These are phyloP conservation scores for Magnusiomyces clavatus DNA, from an alignment of 1,139 yeast species.

Conservation along the genomic window DNA sequence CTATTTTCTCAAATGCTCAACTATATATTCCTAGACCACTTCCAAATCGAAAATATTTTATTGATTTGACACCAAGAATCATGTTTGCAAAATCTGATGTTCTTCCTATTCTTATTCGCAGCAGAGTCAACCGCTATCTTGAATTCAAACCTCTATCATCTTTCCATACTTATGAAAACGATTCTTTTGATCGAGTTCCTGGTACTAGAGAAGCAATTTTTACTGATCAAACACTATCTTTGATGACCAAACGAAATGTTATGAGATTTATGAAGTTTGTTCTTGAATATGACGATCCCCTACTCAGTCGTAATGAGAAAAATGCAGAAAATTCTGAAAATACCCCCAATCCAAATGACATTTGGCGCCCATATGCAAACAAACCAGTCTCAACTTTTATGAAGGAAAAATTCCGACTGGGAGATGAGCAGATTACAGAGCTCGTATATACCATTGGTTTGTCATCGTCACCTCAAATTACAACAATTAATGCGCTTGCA, in stretches of 20 bases:
- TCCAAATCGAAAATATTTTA: constrained; percentile 68
- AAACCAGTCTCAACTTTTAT: constrained; percentile 54
- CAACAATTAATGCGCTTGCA: constrained; percentile 66
- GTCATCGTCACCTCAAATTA: constrained; percentile 50
- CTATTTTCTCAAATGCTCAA: constrained; percentile 31
- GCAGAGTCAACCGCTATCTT: constrained; percentile 82
- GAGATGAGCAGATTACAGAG: constrained; percentile 69
- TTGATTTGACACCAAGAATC: constrained; percentile 83
- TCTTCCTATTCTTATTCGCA: constrained; percentile 65
- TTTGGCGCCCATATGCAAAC: constrained; percentile 50
- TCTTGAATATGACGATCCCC: constrained; percentile 47
- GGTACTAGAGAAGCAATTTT: constrained; percentile 90
- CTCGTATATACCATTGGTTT: constrained; percentile 80
- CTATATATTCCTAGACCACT: constrained; percentile 60
- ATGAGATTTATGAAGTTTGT: constrained; percentile 93
- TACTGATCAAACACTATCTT: constrained; percentile 73
- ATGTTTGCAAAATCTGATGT: constrained; percentile 85
- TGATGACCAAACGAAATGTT: constrained; percentile 70
- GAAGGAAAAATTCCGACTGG: constrained; percentile 57
- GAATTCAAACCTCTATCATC: constrained; percentile 85
- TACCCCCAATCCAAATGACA: constrained; percentile 32
- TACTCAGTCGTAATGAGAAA: constrained; percentile 30
- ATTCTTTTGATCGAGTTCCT: constrained; percentile 71
- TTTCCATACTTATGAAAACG: constrained; percentile 89
- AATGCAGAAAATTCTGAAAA: neutral